These are phyloP conservation scores for Plantago major DNA, from an alignment of 257 asterid genomes.

Conservation along the genomic window DNA sequence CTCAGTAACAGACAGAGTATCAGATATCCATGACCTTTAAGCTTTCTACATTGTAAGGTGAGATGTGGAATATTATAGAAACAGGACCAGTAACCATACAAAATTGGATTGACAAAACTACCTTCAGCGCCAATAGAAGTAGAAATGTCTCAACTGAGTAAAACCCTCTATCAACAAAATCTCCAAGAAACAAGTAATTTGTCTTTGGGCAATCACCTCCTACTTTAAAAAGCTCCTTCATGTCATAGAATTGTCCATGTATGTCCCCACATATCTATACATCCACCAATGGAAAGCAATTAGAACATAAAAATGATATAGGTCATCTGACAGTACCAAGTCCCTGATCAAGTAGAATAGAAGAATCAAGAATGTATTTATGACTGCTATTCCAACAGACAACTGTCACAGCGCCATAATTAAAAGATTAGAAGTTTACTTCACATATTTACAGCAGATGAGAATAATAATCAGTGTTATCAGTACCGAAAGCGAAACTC, in stretches of 20 bases:
- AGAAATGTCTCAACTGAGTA: constrained; percentile 96
- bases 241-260: constrained; percentile 96
- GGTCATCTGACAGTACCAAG: constrained; percentile 13
- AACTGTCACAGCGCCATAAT: too few relatives aligned
- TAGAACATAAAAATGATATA: constrained; percentile 4
- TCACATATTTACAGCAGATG: too few relatives aligned
- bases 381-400: neutral
- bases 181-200: constrained; percentile 95
- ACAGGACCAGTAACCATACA: constrained; percentile 1
- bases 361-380: neutral
- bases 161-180: constrained; percentile 93
- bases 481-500: too few relatives aligned
- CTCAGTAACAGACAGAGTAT: neutral
- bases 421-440: too few relatives aligned
- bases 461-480: too few relatives aligned
- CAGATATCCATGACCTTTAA: constrained; percentile 9
- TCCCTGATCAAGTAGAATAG: neutral
- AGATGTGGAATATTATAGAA: constrained; percentile 7
- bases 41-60: neutral
- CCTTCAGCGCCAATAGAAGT: constrained; percentile 95
- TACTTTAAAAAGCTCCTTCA: constrained; percentile 94
- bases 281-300: constrained; percentile 16
- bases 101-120: constrained; percentile 24
- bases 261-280: constrained; percentile 98
- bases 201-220: constrained; percentile 97